Evolutionary conservation across 208 protist species (phyloP).

Genomic region (Crithidia expoeki): DNA sequence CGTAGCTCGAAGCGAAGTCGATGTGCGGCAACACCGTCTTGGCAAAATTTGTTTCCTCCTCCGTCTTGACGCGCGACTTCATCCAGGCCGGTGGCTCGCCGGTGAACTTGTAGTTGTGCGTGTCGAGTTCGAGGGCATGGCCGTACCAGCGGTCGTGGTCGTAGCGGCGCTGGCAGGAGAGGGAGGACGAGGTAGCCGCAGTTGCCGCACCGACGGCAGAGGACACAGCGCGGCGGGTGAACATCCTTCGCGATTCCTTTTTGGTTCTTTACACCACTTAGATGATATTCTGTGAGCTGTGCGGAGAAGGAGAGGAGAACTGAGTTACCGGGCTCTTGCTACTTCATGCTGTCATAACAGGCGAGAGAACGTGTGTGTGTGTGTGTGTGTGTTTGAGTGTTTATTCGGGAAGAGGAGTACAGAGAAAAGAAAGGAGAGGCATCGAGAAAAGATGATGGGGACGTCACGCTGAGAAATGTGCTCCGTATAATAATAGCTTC

Average conservation of each 20-base stretch:
- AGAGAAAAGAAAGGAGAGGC: not conserved
- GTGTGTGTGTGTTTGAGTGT: too few species aligned
- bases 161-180: constrained; percentile 65
- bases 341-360: not conserved
- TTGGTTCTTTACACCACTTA: not conserved
- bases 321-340: constrained; percentile 5
- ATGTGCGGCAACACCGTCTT: constrained; percentile 80
- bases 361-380: not conserved
- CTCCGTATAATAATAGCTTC: too few species aligned
- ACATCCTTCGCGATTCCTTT: constrained; percentile 36
- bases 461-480: too few species aligned
- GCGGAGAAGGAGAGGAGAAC: not conserved
- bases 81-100: constrained; percentile 81
- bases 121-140: constrained; percentile 83
- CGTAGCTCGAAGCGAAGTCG: constrained; percentile 85
- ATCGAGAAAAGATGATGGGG: not conserved
- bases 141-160: constrained; percentile 91
- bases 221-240: constrained; percentile 60
- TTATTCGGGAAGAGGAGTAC: too few species aligned
- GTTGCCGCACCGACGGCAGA: constrained; percentile 40
- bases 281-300: not conserved
- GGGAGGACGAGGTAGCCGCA: constrained; percentile 31
- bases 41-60: constrained; percentile 82
- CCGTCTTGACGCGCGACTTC: constrained; percentile 66
- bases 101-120: constrained; percentile 87